Conservation (phyloP, 176 grass and related monocot genomes). For the Stipa capillata region DNA sequence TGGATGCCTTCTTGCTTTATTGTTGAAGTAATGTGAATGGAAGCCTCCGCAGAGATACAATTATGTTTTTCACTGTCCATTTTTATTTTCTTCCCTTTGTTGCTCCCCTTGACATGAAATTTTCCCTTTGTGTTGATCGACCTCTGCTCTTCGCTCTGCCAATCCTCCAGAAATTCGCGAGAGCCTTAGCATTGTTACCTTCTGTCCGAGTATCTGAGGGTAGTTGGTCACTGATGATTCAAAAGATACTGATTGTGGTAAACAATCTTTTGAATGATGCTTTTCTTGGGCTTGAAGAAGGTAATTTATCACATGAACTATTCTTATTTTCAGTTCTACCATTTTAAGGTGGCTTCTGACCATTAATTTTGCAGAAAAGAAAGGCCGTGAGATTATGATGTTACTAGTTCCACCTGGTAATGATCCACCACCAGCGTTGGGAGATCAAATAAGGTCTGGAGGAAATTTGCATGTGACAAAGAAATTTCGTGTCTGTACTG, state of each 20-base stretch:
- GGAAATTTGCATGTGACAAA: conserved; percentile 52
- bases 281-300: conserved; percentile 76
- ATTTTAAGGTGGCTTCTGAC: conserved; percentile 11
- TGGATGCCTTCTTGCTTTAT: background rate
- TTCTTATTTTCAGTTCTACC: background rate
- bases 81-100: background rate
- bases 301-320: conserved; percentile 22
- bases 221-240: conserved; percentile 73
- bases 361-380: conserved; percentile 52
- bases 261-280: conserved; percentile 73
- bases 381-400: conserved; percentile 57
- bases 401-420: conserved; percentile 72
- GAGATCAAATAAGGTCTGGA: conserved; percentile 27
- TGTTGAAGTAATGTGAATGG: background rate
- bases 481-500: conserved; percentile 44
- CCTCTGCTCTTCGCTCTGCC: conserved; percentile 12
- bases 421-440: conserved; percentile 50
- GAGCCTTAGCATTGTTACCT: conserved; percentile 63
- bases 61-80: background rate
- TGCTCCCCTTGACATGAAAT: background rate
- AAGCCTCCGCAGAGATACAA: background rate
- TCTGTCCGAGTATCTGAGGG: conserved; percentile 55
- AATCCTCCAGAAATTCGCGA: conserved; percentile 44
- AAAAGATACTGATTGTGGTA: conserved; percentile 61
- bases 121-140: background rate